Evolutionary conservation across 2,329 filamentous ascomycete genomes (phyloP), one percentile per base, ranked within the genome.

Genomic region (Paraconiothyrium brasiliense): DNA sequence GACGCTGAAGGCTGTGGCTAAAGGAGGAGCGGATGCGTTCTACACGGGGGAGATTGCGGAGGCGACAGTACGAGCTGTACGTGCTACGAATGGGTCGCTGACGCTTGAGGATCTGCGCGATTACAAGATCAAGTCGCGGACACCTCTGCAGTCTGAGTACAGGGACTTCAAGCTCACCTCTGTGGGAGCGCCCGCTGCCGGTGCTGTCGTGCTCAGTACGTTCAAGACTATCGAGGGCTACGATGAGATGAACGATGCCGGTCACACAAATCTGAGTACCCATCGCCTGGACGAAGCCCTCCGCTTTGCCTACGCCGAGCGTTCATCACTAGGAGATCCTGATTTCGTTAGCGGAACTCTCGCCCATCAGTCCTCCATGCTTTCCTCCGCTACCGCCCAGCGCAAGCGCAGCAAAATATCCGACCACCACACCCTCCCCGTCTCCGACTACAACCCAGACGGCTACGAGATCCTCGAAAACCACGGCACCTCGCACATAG

Each of bases 201-300:
- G 94, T 7, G 86, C 87, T 43, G 89, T 97, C 1, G 88, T 88
- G 4, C 82, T 97, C 68, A 89, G 87, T 59, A 88, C 90, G 2
- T 83, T 98, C 72, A 97, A 97, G 74, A 92, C 90, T 35, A 85
- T 97, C 78, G 90, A 94, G 76, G 90, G 92, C 20, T 96, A 93
- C 71, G 80, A 85, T 0, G 77, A 81, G 43, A 88, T 94, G 50
- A 89, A 87, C 24, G 79, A 87, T 1, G 78, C 81, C 1, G 80
- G 86, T 48, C 80, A 78, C n/a, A 65, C 85, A 20, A 89, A 92
- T 67, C 80, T 96, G 0, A 92, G 89, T 46, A 90, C 90, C 0
- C 94, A 98, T 78, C 87, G 92, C 13, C 85, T 97, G 67, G 88
- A 92, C 72, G 94, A 98, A 82, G 91, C 93, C 13, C 92, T 97